Base-by-base conservation (phyloP, 352 stramenopile species). In the Pythium pectinolyticum region DNA sequence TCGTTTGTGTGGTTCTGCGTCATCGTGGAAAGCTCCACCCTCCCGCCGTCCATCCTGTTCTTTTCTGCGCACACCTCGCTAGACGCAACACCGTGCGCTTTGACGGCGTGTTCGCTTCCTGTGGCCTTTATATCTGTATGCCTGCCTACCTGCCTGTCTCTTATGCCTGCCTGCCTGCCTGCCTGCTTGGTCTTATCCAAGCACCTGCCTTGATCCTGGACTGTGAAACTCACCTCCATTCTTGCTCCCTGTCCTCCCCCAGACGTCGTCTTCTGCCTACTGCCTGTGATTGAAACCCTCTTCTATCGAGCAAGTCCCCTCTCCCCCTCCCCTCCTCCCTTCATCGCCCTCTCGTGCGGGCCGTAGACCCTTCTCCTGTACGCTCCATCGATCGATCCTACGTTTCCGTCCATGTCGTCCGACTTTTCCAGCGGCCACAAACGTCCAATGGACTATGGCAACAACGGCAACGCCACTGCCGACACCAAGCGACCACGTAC, bases 401-500 rank as follows among this genome's bases (percentile, higher is more conserved):
- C 2, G 19, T 14, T 11, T 28, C 25, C n/a, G 34, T n/a, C 25
- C 35, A 67, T 67, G 61, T 40, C 46, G 43, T 61, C 61, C 1
- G 35, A 25, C 32, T 39, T 61, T 22, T 27, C 50, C 8, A 32
- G 46, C 17, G 51, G 52, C 17, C 51, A 24, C 62, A 69, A 69
- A 49, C 54, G 62, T 9, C 19, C 22, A 7, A 43, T 37, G 22
- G 34, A 64, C 47, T 32, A 32, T 19, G 52, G 32, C 31, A 37
- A 31, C 34, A 12, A 37, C 8, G 30, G 4, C 20, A 55, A 64
- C 20, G 11, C 46, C 34, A 12, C 35, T 4, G 30, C 3, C 20
- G 62, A 64, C 20, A 5, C 46, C n/a, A 69, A 69, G 56, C 62
- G 62, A 32, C 54, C 63, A 39, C 62, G 62, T 10, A 63, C 61